Percentiles rank a stretch among this genome's conserved stretches.
Evolutionary conservation across 1,284 basidiomycete species (phyloP).

Genomic region (Cutaneotrichosporon sp.): DNA sequence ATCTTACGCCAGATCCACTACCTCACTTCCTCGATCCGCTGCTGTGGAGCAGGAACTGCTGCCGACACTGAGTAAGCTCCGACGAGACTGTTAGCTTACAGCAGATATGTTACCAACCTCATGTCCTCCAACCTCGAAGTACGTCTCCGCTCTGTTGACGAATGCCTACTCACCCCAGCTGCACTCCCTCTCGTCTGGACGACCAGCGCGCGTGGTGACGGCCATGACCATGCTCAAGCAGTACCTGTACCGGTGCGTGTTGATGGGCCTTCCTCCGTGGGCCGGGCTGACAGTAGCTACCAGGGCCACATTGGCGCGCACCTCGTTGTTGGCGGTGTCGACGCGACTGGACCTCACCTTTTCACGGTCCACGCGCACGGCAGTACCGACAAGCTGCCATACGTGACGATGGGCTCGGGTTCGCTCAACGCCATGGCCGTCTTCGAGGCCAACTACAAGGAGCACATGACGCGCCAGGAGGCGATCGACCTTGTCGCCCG

Average conservation of each 20-base stretch:
- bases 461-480: conserved; percentile 78
- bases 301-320: conserved; percentile 95
- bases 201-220: conserved; percentile 86
- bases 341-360: conserved; percentile 86
- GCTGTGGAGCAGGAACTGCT: conserved; percentile 97
- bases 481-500: conserved; percentile 81
- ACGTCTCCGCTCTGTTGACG: conserved; percentile 8
- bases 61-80: conserved; percentile 77
- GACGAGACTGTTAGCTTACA: conserved; percentile 9
- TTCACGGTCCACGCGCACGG: conserved; percentile 98
- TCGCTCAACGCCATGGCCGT: conserved; percentile 97
- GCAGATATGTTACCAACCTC: conserved; percentile 77
- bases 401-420: conserved; percentile 98
- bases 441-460: conserved; percentile 84
- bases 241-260: conserved; percentile 68
- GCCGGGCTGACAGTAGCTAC: conserved; percentile 60
- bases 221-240: conserved; percentile 99
- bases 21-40: conserved; percentile 88
- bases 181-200: conserved; percentile 77
- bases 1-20: conserved; percentile 78
- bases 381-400: conserved; percentile 96
- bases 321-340: conserved; percentile 95
- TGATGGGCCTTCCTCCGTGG: conserved; percentile 29
- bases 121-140: conserved; percentile 88
- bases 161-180: conserved; percentile 54